Percentiles rank a stretch among this genome's conserved stretches.
Evolutionary conservation across 2,329 filamentous ascomycete species (phyloP).

Genomic region (Verticillium dahliae): DNA sequence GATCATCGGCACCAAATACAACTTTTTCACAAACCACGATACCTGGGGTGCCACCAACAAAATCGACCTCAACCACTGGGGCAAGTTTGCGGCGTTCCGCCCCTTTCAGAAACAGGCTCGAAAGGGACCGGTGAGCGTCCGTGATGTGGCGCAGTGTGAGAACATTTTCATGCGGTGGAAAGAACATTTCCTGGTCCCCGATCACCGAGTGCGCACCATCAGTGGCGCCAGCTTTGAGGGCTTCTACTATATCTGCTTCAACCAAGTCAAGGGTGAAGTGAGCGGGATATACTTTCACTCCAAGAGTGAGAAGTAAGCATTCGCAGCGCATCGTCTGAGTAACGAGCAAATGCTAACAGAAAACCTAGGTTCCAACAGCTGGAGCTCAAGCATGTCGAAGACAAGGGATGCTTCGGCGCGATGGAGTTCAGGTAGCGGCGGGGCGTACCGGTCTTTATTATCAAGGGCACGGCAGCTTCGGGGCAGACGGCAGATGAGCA

Average conservation of each 20-base stretch:
- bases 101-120: slow-evolving; percentile 58
- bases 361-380: slow-evolving; percentile 76
- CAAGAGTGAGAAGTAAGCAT: slow-evolving; percentile 88
- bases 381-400: slow-evolving; percentile 80
- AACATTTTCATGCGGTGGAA: slow-evolving; percentile 99
- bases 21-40: slow-evolving; percentile 84
- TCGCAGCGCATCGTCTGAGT: neutral
- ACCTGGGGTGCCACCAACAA: slow-evolving; percentile 90
- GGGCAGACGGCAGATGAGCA: neutral
- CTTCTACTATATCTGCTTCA: slow-evolving; percentile 99
- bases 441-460: neutral
- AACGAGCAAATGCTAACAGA: slow-evolving; percentile 4
- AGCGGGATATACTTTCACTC: slow-evolving; percentile 97
- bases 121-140: slow-evolving; percentile 49
- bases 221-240: slow-evolving; percentile 94
- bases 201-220: slow-evolving; percentile 86
- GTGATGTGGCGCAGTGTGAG: slow-evolving; percentile 72
- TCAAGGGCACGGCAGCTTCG: neutral
- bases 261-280: slow-evolving; percentile 79
- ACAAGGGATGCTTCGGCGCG: slow-evolving; percentile 75
- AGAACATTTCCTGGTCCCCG: slow-evolving; percentile 93
- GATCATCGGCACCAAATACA: slow-evolving; percentile 91
- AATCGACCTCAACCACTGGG: slow-evolving; percentile 90
- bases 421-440: slow-evolving; percentile 64
- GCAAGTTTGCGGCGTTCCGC: slow-evolving; percentile 79